Evolutionary conservation across 2,329 filamentous ascomycete genomes (phyloP).

Genomic region (Ophiostoma sp.): DNA sequence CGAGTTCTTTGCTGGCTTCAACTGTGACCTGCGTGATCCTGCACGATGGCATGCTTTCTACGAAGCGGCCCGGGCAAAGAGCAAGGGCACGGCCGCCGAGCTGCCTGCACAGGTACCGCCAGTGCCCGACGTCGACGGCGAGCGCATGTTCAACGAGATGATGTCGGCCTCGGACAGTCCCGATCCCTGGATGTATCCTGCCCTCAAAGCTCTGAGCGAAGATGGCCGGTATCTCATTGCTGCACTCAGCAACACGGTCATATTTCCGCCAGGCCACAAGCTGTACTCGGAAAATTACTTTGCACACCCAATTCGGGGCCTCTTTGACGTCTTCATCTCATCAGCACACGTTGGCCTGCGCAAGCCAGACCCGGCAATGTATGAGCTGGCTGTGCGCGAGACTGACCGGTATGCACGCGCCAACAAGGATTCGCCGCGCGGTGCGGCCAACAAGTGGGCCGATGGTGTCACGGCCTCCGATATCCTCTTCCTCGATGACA

Average conservation of each 20-base stretch:
- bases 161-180: conserved; percentile 65
- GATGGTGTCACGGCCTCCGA: conserved; percentile 57
- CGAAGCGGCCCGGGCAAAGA: conserved; percentile 31
- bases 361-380: conserved; percentile 81
- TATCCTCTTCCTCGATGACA: conserved; percentile 85
- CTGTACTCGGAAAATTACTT: conserved; percentile 53
- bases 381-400: conserved; percentile 62
- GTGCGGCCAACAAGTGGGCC: conserved; percentile 40
- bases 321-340: conserved; percentile 84
- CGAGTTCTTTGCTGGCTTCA: conserved; percentile 71
- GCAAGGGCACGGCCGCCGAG: conserved; percentile 17
- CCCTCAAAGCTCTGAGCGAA: conserved; percentile 61
- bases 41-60: conserved; percentile 65
- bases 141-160: conserved; percentile 84
- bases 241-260: conserved; percentile 83
- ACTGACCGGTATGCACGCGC: conserved; percentile 58
- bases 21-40: conserved; percentile 61
- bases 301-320: conserved; percentile 52
- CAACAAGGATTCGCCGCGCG: conserved; percentile 40
- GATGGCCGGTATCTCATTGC: conserved; percentile 66
- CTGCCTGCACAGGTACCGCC: conserved; percentile 47
- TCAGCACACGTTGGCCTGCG: conserved; percentile 81
- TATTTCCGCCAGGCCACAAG: conserved; percentile 70
- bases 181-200: conserved; percentile 86
- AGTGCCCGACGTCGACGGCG: conserved; percentile 67